Evolutionary conservation across 208 protist genomes (phyloP).

Genomic region (Trypanosoma cruzi): DNA sequence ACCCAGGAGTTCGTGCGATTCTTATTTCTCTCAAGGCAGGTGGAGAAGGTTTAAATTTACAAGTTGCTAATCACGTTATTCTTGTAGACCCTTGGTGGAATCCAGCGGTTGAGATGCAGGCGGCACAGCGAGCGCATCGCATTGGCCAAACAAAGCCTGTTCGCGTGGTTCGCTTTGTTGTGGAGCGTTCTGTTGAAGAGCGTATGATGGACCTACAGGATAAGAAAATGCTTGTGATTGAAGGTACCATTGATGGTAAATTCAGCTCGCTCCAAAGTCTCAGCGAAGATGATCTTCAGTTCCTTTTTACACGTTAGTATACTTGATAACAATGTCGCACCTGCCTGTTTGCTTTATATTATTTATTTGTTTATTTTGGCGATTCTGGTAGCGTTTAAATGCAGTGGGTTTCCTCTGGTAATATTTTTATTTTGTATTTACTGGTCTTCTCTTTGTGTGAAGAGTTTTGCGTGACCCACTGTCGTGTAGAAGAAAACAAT

Average conservation of each 20-base stretch:
- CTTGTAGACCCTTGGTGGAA: constrained; percentile 99
- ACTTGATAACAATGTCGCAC: background rate
- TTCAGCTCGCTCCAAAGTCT: constrained; percentile 80
- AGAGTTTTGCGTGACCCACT: background rate
- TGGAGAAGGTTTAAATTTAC: constrained; percentile 98
- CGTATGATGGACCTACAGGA: constrained; percentile 93
- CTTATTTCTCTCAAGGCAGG: constrained; percentile 98
- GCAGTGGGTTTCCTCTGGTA: background rate
- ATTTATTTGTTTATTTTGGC: constrained; percentile 9
- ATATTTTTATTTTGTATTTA: background rate
- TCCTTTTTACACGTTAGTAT: constrained; percentile 84
- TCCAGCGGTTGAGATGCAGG: constrained; percentile 98
- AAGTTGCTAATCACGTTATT: constrained; percentile 98
- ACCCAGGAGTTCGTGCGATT: constrained; percentile 93
- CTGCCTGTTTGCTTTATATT: constrained; percentile 3
- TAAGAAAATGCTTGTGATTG: constrained; percentile 95
- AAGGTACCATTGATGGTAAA: constrained; percentile 93
- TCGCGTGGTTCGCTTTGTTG: constrained; percentile 96
- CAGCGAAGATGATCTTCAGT: constrained; percentile 86
- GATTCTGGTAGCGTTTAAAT: background rate
- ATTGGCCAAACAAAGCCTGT: constrained; percentile 98
- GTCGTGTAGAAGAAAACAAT: constrained; percentile 9
- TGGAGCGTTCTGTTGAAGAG: constrained; percentile 90
- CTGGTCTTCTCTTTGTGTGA: background rate
- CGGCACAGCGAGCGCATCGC: constrained; percentile 97